Evolutionary conservation across 768 basidiomycete species (phyloP), one percentile per base, ranked within the genome.

Genomic region (Exidia glandulosa): DNA sequence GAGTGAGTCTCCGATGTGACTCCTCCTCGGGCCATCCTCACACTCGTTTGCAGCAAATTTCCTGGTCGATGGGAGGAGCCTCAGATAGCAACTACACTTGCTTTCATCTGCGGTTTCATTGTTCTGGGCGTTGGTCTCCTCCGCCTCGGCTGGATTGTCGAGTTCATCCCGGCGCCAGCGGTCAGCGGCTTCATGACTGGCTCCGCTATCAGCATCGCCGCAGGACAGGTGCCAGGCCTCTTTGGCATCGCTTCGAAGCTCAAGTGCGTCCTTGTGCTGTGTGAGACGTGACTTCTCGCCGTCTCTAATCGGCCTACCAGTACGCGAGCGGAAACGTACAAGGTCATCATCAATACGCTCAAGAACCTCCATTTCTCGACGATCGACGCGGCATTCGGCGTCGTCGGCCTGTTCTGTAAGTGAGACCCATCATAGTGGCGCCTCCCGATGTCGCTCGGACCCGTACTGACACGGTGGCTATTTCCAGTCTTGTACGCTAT

Each of bases 311-410:
- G n/a, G n/a, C n/a, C n/a, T n/a, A n/a, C n/a, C 58, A 91, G 91
- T 70, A 95, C 95, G 10, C 85, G 93, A 56, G 93, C 83, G 13
- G 77, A 87, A 2, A 87, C 92, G 0, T 98, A 87, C 74, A 65
- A 78, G 57, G 94, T 97, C 65, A 86, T 97, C 69, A 97, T 97
- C 75, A 88, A 97, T 72, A 90, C 89, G 2, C 76, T 99, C 63
- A 94, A 92, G 72, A 84, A 89, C 59, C 76, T 96, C 55, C 86
- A 84, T 2, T 62, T 76, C 30, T 82, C 88, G 0, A 79, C 70
- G 33, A 77, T 87, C 56, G 93, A 99, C 70, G 94, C 96, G 0
- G 94, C 94, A 0, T 94, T 88, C 74, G 96, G 96, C 57, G 72
- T 96, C 4, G 74, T 85, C 25, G 89, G 87, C 6, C 80, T 97